Base-by-base conservation (phyloP, 2,329 filamentous ascomycete genomes). In the Fusarium sp. region DNA sequence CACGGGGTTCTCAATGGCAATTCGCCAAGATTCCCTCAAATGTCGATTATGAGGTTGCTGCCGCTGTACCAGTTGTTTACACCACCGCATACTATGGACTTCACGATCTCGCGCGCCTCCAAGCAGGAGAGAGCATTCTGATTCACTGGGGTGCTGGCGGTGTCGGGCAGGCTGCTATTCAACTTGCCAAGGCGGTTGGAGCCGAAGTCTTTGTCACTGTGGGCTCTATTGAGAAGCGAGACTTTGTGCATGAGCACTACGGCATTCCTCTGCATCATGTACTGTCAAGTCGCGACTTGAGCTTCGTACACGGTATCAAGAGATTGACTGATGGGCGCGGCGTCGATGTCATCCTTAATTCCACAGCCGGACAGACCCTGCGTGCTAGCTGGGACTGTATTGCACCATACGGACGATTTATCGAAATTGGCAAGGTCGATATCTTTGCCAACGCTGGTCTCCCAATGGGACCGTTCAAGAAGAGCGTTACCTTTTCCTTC, bases 391-490 rank as follows among this genome's bases (percentile, higher is more conserved):
- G 79, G 80, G 63, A 79, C 22, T 81, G 78, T 41, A 67, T 84
- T 9, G 80, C 82, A 6, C 59, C 62, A 1, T 79, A 78, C 54
- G 82, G 82, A 0, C 72, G 76, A 5, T 81, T 83, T 39, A 60
- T 84, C 2, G 82, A 84, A 66, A 79, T 84, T 26, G 80, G 81
- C 12, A 80, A 79, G 63, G 70, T 72, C 11, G 81, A 83, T 54
- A 79, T 82, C 28, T 57, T 59, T 7, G 60, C 56, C 45, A 74
- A 70, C 41, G 64, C 63, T 0, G 41, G 58, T 10, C 51, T 76
- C 9, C 57, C 66, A 17, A 85, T 85, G 82, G 63, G 74, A 5
- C 80, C 79, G 2, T 85, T 85, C 55, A 63, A 61, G 8, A 36
- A 63, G 30, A 74, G 69, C 38, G 57, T 55, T 9, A 64, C 63